Evolutionary conservation across 805 yeast species (phyloP), one percentile per base, ranked within the genome.

Genomic region (Grigorovia yakushimaensis): DNA sequence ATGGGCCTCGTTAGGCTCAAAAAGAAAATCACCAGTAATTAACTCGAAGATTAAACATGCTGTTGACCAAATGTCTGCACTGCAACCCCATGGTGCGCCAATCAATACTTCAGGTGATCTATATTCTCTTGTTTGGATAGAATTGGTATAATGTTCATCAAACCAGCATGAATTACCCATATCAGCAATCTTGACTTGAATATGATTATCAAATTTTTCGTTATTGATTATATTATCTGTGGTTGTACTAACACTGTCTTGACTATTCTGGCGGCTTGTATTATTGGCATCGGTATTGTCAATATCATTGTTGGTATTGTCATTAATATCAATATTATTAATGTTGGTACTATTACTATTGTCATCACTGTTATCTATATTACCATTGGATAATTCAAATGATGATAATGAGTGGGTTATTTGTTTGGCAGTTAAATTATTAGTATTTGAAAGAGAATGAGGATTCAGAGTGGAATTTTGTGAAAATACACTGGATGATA

Each of bases 31-130:
- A 3, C 98, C 98, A 0, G 98, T 91, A 41, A 91, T 66, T 21
- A 93, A 72, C 68, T 93, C 98, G 67, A 93, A 93, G 1, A 85
- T 72, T 58, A 93, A 68, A 67, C 98, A 89, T 0, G 95, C 97
- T 57, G 85, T 72, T n/a, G 96, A 85, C 98, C 98, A 93, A 43
- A 91, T 76, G 66, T 93, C 98, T 1, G 94, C 82, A 47, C 91
- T 81, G 45, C 95, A 88, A 1, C 98, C 98, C 98, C 98, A 93
- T 30, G 77, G 73, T 9, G 84, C 77, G 0, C 95, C 93, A 18
- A 84, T 57, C 15, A 85, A 65, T 5, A 84, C 85, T 59, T 91
- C 98, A 1, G 98, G 98, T 0, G 96, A 78, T 41, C 98, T 73
- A 64, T 88, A 88, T 63, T 88, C 96, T 42, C 97, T 73, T 1